Base-by-base conservation (phyloP, 1,284 basidiomycete species). In the Moesziomyces parantarcticus region DNA sequence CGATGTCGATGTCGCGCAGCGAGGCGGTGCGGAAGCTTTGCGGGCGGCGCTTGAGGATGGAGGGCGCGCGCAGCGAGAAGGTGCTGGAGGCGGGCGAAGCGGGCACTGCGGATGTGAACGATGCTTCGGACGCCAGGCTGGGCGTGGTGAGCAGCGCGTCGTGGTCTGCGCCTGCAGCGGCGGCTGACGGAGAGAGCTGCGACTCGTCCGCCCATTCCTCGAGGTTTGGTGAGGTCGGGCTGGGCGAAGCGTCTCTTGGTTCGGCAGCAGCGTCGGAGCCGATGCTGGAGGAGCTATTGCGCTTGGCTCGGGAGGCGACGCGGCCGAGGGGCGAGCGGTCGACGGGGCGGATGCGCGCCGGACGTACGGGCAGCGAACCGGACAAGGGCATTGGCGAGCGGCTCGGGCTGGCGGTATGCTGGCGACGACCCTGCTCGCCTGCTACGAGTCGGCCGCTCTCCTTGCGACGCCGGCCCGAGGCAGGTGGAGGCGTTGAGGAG, bases 1-100 rank as follows among this genome's bases (percentile, higher is more conserved):
- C 63, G 58, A 58, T 63, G 42, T 58, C 68, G 20, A 60, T 61
- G 16, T 55, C 68, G 36, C 47, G 64, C 42, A 77, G 40, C 3
- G 59, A 60, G 18, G 62, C 63, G 3, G 68, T 75, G 13, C 66
- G 54, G 52, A 79, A 79, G 26, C 48, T 26, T 45, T 80, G 75
- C 3, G 67, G 69, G 14, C 71, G 60, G 14, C 60, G 74, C 34
- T 69, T 77, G 44, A 81, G 69, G 55, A 81, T 81, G n/a, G 79
- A 75, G 0, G 70, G 71, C 6, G 59, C 58, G 25, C 60, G 59
- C 44, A 62, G 52, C 22, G 70, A 66, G 13, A 68, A 55, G 13
- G 54, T 58, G 59, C 64, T 63, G 5, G 60, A 64, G 0, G 59
- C 59, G 16, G 70, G 70, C 2, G 69, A 72, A 0, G 62, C 54